Base-by-base conservation (phyloP, 2,329 filamentous ascomycete species). In the Endothia cerciana region DNA sequence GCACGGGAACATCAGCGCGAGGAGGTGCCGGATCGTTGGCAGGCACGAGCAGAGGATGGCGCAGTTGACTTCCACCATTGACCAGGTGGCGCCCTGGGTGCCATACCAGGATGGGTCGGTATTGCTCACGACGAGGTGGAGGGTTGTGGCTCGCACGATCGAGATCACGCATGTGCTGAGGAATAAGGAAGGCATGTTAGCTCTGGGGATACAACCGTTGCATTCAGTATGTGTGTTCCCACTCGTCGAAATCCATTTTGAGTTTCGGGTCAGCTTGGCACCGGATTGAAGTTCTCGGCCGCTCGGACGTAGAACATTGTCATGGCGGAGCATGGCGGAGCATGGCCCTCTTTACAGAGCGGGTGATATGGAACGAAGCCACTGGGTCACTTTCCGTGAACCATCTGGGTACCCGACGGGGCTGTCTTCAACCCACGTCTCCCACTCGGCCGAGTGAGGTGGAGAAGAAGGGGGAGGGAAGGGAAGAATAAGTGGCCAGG, bases 41-140 rank as follows among this genome's bases (percentile, higher is more conserved):
- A 80, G 74, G 64, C 77, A 79, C 56, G 76, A 73, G 66, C 78
- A 79, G 15, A 80, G 71, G 67, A 80, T 74, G 63, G 77, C 78
- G 59, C 76, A 73, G 57, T 76, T 76, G 67, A 79, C 75, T 68
- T 81, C 79, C 62, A 78, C 73, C 58, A 79, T 73, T 25, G 76
- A 77, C 76, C 78, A 80, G 70, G 76, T 72, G 17, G 73, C 73
- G 4, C 73, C 74, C n/a, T 65, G 59, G 8, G 72, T 69, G 61
- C 77, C 73, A 56, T 77, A 72, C 68, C 72, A 79, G 4, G 76
- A 78, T 1, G 68, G 60, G 65, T 78, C 77, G 22, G 66, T 65
- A 2, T 72, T 71, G 0, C 45, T 65, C n/a, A 74, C 69, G 15
- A 71, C 70, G 13, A 71, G 68, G 45, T 69, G 64, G 55, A 79